Conservation (phyloP, 805 yeast genomes). For the Candida vaughaniae region DNA sequence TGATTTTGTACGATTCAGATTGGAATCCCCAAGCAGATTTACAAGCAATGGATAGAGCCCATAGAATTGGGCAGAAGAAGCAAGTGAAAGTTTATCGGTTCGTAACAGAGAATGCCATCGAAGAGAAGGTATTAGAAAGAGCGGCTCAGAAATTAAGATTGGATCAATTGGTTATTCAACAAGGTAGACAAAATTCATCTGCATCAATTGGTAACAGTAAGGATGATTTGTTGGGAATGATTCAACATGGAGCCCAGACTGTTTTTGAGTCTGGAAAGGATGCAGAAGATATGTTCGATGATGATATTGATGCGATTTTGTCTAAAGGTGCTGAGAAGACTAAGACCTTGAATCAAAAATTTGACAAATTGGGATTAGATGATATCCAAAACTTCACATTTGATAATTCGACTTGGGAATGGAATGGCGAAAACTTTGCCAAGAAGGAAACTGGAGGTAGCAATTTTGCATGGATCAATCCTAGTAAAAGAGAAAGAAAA, state of each 20-base stretch:
- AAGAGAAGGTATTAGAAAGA: conserved; percentile 91
- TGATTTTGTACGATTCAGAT: conserved; percentile 85
- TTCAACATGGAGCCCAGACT: conserved; percentile 92
- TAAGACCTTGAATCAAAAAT: conserved; percentile 72
- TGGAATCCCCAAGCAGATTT: conserved; percentile 99
- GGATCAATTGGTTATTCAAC: conserved; percentile 95
- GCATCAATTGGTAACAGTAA: conserved; percentile 56
- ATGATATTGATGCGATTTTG: conserved; percentile 82
- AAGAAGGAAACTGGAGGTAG: conserved; percentile 42
- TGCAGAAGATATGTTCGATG: conserved; percentile 37
- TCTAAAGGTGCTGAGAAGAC: conserved; percentile 82
- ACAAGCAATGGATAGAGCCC: conserved; percentile 98
- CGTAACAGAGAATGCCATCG: conserved; percentile 94
- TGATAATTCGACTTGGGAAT: conserved; percentile 88
- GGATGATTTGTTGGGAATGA: conserved; percentile 91
- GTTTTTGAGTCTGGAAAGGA: conserved; percentile 59
- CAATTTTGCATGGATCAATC: conserved; percentile 65
- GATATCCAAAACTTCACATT: conserved; percentile 90
- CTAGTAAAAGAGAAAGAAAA: conserved; percentile 71
- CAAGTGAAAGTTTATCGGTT: conserved; percentile 91
- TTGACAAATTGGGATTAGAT: conserved; percentile 83
- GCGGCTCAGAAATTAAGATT: conserved; percentile 92
- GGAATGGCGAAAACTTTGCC: conserved; percentile 92
- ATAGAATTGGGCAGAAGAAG: conserved; percentile 94
- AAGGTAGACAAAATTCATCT: conserved; percentile 60